Percentiles rank a stretch among this genome's conserved stretches.
Conservation (phyloP, 495 filamentous ascomycete genomes). For the Penicillium daleae region DNA sequence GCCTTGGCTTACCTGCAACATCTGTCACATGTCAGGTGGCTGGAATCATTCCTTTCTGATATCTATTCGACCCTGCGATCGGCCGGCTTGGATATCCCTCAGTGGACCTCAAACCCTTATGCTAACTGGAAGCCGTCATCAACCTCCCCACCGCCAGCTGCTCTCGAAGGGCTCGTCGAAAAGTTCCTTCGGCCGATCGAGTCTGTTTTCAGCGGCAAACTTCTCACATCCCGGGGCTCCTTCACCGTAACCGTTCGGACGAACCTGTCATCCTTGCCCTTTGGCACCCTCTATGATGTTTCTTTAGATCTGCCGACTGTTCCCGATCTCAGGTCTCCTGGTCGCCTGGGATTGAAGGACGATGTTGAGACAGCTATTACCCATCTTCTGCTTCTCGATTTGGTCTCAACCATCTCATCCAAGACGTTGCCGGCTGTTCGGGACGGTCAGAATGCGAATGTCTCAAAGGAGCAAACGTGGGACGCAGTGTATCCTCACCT, state of each 20-base stretch:
- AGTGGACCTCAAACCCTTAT: constrained; percentile 35
- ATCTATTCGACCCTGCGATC: constrained; percentile 42
- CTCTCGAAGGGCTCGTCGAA: constrained; percentile 45
- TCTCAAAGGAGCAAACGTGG: constrained; percentile 27
- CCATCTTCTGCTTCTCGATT: constrained; percentile 45
- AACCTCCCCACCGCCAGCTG: constrained; percentile 10
- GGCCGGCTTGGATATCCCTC: constrained; percentile 43
- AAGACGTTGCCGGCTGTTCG: constrained; percentile 12
- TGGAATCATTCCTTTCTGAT: constrained; percentile 42
- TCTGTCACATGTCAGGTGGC: constrained; percentile 45
- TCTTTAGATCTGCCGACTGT: constrained; percentile 41
- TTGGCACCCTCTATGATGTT: constrained; percentile 53
- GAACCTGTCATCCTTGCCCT: constrained; percentile 42
- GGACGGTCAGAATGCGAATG: neutral
- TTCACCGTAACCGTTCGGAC: constrained; percentile 53
- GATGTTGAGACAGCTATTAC: constrained; percentile 44
- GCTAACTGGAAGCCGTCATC: constrained; percentile 27
- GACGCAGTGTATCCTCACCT: constrained; percentile 45
- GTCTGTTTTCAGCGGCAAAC: constrained; percentile 42
- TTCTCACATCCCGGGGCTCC: constrained; percentile 40
- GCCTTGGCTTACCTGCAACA: constrained; percentile 68
- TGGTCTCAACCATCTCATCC: constrained; percentile 39
- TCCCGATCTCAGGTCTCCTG: constrained; percentile 42
- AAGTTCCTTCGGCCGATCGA: constrained; percentile 48
- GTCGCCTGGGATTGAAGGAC: constrained; percentile 37